phyloP scores from a whole-genome alignment of 2,329 filamentous ascomycete species.

The Xylaria sp. region DNA sequence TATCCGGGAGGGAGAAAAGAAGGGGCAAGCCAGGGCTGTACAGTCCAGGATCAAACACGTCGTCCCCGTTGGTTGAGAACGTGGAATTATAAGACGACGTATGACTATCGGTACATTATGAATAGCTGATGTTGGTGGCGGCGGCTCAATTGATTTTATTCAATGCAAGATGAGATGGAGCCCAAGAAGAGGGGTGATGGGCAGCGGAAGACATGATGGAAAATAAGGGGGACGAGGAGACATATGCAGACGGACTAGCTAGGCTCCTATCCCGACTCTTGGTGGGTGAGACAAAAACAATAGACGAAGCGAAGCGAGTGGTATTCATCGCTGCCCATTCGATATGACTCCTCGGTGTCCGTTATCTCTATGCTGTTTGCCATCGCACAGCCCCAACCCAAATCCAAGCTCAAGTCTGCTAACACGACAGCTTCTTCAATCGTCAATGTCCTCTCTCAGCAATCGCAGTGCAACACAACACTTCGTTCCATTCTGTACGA shows the following conservation, averaged over 20 bases:
- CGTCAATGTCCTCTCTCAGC: conserved; percentile 5
- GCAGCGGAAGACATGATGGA: conserved; percentile 6
- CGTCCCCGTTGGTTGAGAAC: conserved; percentile 15
- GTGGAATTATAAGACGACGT: conserved; percentile 24
- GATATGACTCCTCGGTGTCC: conserved; percentile 17
- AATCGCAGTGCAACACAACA: conserved; percentile 26
- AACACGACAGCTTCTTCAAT: conserved; percentile 15
- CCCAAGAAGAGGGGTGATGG: neutral
- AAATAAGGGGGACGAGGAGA: neutral
- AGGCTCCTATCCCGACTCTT: neutral
- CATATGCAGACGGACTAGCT: conserved; percentile 1
- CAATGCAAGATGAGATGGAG: conserved; percentile 16
- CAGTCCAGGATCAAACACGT: conserved; percentile 12
- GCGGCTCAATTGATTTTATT: conserved; percentile 22
- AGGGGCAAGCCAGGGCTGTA: conserved; percentile 18
- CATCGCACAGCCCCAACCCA: conserved; percentile 22
- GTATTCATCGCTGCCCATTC: conserved; percentile 11
- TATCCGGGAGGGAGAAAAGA: neutral
- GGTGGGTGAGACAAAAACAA: conserved; percentile 7
- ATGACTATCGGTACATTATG: conserved; percentile 17
- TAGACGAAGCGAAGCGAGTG: conserved; percentile 18
- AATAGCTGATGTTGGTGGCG: conserved; percentile 24
- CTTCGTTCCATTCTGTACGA: conserved; percentile 28
- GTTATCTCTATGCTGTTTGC: conserved; percentile 23
- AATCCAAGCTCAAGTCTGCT: conserved; percentile 17